Evolutionary conservation across 257 asterid species (phyloP), one percentile per base, ranked within the genome.

Genomic region (Voacanga thouarsii): DNA sequence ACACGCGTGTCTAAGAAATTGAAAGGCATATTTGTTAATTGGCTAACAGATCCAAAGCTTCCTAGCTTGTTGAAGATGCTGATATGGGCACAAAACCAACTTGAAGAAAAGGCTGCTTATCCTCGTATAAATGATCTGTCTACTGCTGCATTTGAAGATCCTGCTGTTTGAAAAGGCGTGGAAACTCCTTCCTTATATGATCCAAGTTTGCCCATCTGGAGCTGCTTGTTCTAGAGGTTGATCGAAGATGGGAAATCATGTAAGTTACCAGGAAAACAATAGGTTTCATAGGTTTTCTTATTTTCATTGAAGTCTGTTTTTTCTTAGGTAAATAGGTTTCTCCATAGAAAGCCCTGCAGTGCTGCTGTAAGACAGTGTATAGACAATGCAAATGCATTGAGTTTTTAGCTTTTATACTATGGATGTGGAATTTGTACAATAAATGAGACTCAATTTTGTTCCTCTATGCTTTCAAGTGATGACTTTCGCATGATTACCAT

Each of bases 31-130:
- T 70, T 23, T 60, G 14, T 5, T 72, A 43, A 39, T 15, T 88
- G 81, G 23, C 44, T 71, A 21, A 80, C 92, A 96, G 99, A 92
- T 84, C 97, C 99, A 61, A 91, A 89, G 88, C 99, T 96, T 82
- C 95, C 96, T 18, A 88, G 92, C 90, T 84, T 96, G 78, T 75
- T 96, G 91, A 92, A 96, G 89, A 84, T 90, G 92, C 86, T 93
- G 85, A 76, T 87, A 45, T 86, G 94, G 97, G 92, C 87, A 16
- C 99, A 93, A 79, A 90, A 86, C 78, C 90, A 88, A 86, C 97
- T 92, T 11, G 94, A 90, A 33, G 93, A 88, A 74, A 90, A 89
- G 84, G 98, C 94, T 37, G 81, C 81, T 43, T 95, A 89, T 80
- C 99, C 98, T 73, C 92, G 89, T 81, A 90, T 93, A 74, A 88